Base-by-base conservation (phyloP, 2,329 filamentous ascomycete species). In the Penicillium sp. region DNA sequence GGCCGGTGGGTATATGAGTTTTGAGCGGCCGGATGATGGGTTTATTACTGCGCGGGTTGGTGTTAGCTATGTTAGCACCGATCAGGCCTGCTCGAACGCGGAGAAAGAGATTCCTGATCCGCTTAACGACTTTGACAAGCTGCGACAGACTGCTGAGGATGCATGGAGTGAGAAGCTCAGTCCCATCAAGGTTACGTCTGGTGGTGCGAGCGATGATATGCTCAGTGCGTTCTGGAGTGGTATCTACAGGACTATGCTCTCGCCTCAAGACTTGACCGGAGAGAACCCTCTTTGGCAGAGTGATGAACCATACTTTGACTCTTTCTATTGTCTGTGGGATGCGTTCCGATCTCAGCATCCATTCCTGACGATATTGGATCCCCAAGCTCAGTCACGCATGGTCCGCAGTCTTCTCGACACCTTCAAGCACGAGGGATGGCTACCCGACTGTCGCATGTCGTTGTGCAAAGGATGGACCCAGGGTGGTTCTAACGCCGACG, bases 201-300 rank as follows among this genome's bases (percentile, higher is more conserved):
- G 77, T 0, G 78, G 80, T 12, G 71, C 72, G 3, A 78, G 81
- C 1, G 72, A 78, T 52, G 64, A 72, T 18, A 74, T 77, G 0
- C 62, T 82, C 1, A 69, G 81, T 40, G 80, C 66, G 20, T 85
- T 88, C 55, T 87, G 83, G 73, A 84, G 81, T 44, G 83, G 83
- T 3, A 75, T 84, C 23, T 87, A 87, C 61, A 73, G 83, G n/a
- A 80, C 80, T 1, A 82, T 86, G 79, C 79, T 87, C 48, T 82
- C 79, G 44, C 84, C 84, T 2, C 83, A 87, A 57, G 83, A 87
- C 57, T 84, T 85, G 57, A 87, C 84, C 0, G 82, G 82, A 1
- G 84, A 88, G 63, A 88, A 87, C 52, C 82, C 82, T 1, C 61
- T 81, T 0, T 88, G 84, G 82, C 57, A 77, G 1, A 82, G 78